Conservation (phyloP, 192 early-diverging fungal species). For the Phlyctochytrium planicorne region DNA sequence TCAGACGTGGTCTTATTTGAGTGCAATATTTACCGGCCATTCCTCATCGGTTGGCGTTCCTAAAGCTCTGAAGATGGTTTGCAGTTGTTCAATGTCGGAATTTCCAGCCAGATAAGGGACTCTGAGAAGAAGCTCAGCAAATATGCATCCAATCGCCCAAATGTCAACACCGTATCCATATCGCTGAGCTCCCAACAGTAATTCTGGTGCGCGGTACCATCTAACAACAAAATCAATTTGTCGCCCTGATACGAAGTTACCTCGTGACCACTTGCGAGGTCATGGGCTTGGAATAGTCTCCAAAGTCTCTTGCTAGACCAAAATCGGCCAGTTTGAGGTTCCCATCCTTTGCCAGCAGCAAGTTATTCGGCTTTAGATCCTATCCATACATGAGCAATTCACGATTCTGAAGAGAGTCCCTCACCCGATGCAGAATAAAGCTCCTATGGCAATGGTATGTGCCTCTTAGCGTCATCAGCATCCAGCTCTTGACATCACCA, state of each 20-base stretch:
- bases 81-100: constrained; percentile 86
- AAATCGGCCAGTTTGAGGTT: constrained; percentile 98
- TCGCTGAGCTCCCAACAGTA: constrained; percentile 83
- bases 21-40: constrained; percentile 65
- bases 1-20: not conserved
- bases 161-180: constrained; percentile 92
- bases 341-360: constrained; percentile 70
- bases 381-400: constrained; percentile 39
- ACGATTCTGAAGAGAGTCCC: not conserved
- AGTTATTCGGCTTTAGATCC: constrained; percentile 66
- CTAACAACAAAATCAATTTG: constrained; percentile 40
- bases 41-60: constrained; percentile 80
- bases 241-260: constrained; percentile 21
- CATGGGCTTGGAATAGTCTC: constrained; percentile 76
- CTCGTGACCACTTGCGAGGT: constrained; percentile 92
- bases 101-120: constrained; percentile 85
- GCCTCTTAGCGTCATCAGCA: constrained; percentile 93
- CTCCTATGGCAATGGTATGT: constrained; percentile 87
- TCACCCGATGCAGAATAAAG: constrained; percentile 85
- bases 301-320: constrained; percentile 95
- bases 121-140: constrained; percentile 91
- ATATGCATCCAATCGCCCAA: constrained; percentile 97
- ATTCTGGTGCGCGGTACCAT: constrained; percentile 97
- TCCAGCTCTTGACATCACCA: constrained; percentile 94
- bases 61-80: constrained; percentile 77